Conservation (phyloP, 371 early-diverging fungal species). For the Dinochytrium kinnereticum region DNA sequence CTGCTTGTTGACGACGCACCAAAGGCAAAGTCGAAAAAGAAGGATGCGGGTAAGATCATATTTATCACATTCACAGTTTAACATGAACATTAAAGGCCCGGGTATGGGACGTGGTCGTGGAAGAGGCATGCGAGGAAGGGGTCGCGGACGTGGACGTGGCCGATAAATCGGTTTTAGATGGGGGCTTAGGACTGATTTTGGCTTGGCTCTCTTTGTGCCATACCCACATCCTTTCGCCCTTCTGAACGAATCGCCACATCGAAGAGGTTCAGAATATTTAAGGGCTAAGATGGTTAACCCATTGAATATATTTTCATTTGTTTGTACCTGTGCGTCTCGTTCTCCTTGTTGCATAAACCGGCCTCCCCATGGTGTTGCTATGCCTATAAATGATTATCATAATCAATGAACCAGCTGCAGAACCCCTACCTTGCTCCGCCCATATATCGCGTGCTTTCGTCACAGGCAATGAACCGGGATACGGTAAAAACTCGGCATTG, state of each 20-base stretch:
- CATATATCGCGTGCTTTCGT: slow-evolving; percentile 40
- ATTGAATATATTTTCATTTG: background rate
- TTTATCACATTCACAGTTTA: background rate
- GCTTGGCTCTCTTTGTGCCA: background rate
- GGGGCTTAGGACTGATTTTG: no score
- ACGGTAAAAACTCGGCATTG: slow-evolving; percentile 54
- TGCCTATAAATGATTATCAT: background rate
- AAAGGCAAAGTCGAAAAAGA: slow-evolving; percentile 89
- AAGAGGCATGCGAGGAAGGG: slow-evolving; percentile 48
- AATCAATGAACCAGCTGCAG: background rate
- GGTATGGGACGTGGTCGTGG: slow-evolving; percentile 22
- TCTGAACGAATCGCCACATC: slow-evolving; percentile 43
- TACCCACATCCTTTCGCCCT: background rate
- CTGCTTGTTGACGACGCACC: slow-evolving; percentile 95
- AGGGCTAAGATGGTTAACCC: background rate
- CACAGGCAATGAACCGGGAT: slow-evolving; percentile 48
- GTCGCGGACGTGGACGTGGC: slow-evolving; percentile 66
- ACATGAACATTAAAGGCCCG: background rate
- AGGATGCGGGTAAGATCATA: slow-evolving; percentile 46
- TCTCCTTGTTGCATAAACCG: slow-evolving; percentile 39
- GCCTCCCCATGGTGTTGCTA: slow-evolving; percentile 51
- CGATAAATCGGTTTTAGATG: slow-evolving; percentile 27
- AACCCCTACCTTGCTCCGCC: slow-evolving; percentile 51
- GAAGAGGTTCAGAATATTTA: slow-evolving; percentile 56
- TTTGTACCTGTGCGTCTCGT: background rate